Base-by-base conservation (phyloP, 2,329 filamentous ascomycete species). In the Colletotrichum cereale region DNA sequence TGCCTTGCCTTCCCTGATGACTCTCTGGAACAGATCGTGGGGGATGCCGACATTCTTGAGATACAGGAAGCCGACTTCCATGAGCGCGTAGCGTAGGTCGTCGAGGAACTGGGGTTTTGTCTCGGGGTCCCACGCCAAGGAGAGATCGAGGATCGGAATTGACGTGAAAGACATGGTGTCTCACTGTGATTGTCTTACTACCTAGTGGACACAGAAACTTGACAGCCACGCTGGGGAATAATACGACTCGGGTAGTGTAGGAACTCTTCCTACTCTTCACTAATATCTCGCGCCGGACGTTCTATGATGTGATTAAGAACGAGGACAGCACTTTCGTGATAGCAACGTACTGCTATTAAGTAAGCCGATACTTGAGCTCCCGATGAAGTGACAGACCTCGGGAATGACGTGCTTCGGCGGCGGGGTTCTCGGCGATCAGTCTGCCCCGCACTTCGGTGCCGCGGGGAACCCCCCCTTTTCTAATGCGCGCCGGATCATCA, bases 11-110 rank as follows among this genome's bases (percentile, higher is more conserved):
- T 94, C 87, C 2, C 82, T 77, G 64, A 94, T 90, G 34, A 96
- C 93, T 73, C 87, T 81, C 31, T 88, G 78, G 75, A 93, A 90
- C 63, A 96, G 82, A 48, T 87, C 84, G 21, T 91, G 87, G 6
- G 91, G 85, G 62, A 96, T 90, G 29, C 92, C 92, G 2, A 93
- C 91, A 77, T 97, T 95, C 78, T 91, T 92, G 73, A 97, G 88
- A 78, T 97, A 97, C 29, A 97, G 81, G 77, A 97, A 97, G 2
- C 94, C 94, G n/a, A 97, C 93, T 79, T 96, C 92, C 76, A 97
- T 88, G 40, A 97, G 83, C 0, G 93, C 93, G 80, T 92, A 85
- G 21, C 92, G 91, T 40, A 97, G 86, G 65, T 93, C 86, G 0
- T 84, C 81, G 0, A 97, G 87, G 76, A 97, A 96, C 40, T 83